Conservation (phyloP, 2,329 filamentous ascomycete genomes). For the Talaromyces rugulosus region DNA sequence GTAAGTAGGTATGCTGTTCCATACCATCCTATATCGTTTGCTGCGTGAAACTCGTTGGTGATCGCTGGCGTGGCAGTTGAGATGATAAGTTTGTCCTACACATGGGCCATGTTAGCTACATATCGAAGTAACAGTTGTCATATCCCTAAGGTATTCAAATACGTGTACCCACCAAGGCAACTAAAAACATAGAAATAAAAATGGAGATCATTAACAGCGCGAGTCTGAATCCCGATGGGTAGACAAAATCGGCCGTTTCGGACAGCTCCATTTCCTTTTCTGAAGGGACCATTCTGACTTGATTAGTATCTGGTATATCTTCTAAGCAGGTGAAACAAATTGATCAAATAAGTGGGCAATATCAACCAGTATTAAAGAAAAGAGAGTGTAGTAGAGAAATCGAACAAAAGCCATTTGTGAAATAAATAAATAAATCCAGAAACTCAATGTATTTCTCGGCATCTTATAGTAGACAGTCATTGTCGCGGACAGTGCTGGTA, state of each 20-base stretch:
- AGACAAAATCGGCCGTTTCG: neutral
- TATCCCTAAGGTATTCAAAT: neutral
- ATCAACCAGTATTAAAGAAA: neutral
- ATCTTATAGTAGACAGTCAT: neutral
- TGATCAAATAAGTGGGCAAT: neutral
- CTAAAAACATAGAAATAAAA: slow-evolving; percentile 7
- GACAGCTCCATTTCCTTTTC: neutral
- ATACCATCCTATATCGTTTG: slow-evolving; percentile 9
- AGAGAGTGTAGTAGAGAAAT: neutral
- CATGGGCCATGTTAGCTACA: neutral
- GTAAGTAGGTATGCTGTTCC: slow-evolving; percentile 40
- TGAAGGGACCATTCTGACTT: neutral
- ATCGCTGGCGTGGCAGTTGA: slow-evolving; percentile 6
- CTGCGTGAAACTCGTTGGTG: slow-evolving; percentile 7
- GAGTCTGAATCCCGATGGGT: slow-evolving; percentile 1
- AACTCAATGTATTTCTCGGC: neutral
- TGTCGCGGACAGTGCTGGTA: neutral
- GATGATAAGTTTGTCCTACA: slow-evolving; percentile 9
- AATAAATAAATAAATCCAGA: neutral
- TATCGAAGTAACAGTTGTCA: too few relatives aligned
- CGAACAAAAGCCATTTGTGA: neutral
- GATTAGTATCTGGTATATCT: neutral
- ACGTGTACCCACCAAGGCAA: slow-evolving; percentile 1
- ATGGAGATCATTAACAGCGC: slow-evolving; percentile 1
- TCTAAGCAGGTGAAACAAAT: neutral